These are phyloP conservation scores for Lentinula aciculospora DNA, from an alignment of 768 basidiomycete species.

Conservation along the genomic window DNA sequence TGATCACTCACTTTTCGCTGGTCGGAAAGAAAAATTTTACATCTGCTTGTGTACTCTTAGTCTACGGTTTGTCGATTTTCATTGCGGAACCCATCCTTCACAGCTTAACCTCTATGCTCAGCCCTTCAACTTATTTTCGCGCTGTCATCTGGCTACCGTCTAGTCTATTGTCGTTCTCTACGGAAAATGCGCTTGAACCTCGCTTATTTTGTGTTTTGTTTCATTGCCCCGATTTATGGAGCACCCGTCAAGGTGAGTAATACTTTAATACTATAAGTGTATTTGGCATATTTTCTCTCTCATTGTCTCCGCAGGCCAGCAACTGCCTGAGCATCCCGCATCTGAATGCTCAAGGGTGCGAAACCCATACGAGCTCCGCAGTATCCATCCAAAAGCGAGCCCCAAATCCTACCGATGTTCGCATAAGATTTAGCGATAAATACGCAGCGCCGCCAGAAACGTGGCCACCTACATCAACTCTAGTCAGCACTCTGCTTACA, in stretches of 20 bases:
- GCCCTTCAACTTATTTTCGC: too few species aligned
- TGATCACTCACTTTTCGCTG: not conserved
- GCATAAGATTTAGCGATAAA: not conserved
- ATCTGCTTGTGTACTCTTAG: too few species aligned
- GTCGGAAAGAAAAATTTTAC: not conserved
- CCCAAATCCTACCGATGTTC: not conserved
- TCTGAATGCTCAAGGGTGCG: not conserved
- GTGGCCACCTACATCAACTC: not conserved
- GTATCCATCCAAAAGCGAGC: not conserved
- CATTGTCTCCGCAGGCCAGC: not conserved
- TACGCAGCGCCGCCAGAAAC: not conserved
- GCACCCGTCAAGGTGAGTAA: not conserved
- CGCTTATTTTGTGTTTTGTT: not conserved
- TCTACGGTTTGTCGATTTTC: too few species aligned
- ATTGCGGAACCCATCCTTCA: too few species aligned
- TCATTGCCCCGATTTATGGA: not conserved
- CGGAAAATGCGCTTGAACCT: not conserved
- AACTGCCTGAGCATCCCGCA: not conserved
- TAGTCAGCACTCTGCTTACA: not conserved
- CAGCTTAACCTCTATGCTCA: too few species aligned
- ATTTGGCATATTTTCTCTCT: too few species aligned
- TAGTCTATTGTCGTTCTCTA: too few species aligned
- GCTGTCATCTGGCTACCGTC: too few species aligned
- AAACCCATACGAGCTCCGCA: not conserved
- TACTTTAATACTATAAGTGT: too few species aligned